Base-by-base conservation (phyloP, 2,329 filamentous ascomycete genomes). In the Aspergillus aculeatinus region DNA sequence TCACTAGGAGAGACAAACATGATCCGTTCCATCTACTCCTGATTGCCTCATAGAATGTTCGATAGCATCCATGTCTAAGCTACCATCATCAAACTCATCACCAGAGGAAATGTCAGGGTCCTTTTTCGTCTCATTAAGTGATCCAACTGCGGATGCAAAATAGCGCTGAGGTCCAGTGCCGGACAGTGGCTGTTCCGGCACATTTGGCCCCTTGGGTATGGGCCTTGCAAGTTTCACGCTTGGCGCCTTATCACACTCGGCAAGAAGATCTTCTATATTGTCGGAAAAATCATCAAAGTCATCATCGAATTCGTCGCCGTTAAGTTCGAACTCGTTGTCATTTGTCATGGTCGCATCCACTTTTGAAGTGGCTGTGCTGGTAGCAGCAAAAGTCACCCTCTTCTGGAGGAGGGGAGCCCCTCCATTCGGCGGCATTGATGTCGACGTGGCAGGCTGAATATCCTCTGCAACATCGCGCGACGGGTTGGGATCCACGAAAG, bases 41-140 rank as follows among this genome's bases (percentile, higher is more conserved):
- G 89, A 87, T 61, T 74, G 67, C 60, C 70, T 67, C 69, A 80
- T 80, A 71, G 83, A 81, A 53, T 82, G 78, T 68, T 94, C 91
- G 70, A 91, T 89, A 74, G 74, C 76, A 53, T 77, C 74, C 58
- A 79, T 56, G 60, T 96, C 92, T 74, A 86, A 80, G 62, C 87
- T 84, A 65, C 83, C 83, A 65, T 83, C 85, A 51, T 87, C 89
- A 79, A 91, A 91, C 68, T 92, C 92, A 77, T 92, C 90, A 60
- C 85, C 89, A 63, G 80, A 81, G 66, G 67, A 79, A 72, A 27
- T 78, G 75, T 57, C 76, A 71, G 42, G 11, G 10, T 55, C 70
- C 66, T 57, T 68, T 62, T 31, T 60, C 10, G 59, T 55, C 7
- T 49, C 52, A 51, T 65, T 54, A 11, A 27, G 42, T 31, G 49